Percentiles rank a stretch among this genome's conserved stretches.
These are phyloP conservation scores for Pyricularia grisea DNA, from an alignment of 2,329 filamentous ascomycete genomes.

Conservation along the genomic window DNA sequence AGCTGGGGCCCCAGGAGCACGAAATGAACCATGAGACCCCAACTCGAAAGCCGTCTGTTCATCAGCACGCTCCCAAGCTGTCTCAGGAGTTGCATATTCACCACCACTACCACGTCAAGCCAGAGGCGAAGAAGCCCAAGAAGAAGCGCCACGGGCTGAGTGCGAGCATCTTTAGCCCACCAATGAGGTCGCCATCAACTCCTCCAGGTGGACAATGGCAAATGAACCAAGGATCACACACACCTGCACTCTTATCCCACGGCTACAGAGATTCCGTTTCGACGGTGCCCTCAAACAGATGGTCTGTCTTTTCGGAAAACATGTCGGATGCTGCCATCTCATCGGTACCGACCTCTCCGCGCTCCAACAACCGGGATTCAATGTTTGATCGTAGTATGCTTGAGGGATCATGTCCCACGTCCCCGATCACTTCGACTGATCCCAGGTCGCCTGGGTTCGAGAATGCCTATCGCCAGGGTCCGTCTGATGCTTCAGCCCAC, in stretches of 20 bases:
- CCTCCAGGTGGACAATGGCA: conserved; percentile 28
- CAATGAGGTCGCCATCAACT: conserved; percentile 27
- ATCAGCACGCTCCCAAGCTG: conserved; percentile 21
- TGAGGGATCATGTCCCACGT: conserved; percentile 67
- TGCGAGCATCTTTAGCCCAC: conserved; percentile 51
- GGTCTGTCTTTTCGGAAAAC: conserved; percentile 52
- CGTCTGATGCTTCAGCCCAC: conserved; percentile 45
- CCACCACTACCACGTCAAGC: conserved; percentile 77
- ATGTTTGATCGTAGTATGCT: conserved; percentile 67
- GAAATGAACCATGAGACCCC: background rate
- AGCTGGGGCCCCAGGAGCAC: conserved; percentile 41
- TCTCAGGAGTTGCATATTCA: conserved; percentile 84
- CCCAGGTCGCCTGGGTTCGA: conserved; percentile 55
- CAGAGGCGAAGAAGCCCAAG: conserved; percentile 47
- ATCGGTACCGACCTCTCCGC: conserved; percentile 74
- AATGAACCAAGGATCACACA: conserved; percentile 26
- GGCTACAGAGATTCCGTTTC: conserved; percentile 40
- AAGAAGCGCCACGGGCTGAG: conserved; percentile 63
- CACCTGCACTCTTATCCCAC: conserved; percentile 31
- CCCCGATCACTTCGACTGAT: conserved; percentile 67
- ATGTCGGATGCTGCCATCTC: conserved; percentile 58
- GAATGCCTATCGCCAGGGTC: conserved; percentile 41
- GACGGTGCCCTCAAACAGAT: conserved; percentile 42
- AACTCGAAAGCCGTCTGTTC: background rate
- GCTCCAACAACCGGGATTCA: conserved; percentile 61